Base-by-base conservation (phyloP, 2,329 filamentous ascomycete species). In the Exophiala aquamarina region DNA sequence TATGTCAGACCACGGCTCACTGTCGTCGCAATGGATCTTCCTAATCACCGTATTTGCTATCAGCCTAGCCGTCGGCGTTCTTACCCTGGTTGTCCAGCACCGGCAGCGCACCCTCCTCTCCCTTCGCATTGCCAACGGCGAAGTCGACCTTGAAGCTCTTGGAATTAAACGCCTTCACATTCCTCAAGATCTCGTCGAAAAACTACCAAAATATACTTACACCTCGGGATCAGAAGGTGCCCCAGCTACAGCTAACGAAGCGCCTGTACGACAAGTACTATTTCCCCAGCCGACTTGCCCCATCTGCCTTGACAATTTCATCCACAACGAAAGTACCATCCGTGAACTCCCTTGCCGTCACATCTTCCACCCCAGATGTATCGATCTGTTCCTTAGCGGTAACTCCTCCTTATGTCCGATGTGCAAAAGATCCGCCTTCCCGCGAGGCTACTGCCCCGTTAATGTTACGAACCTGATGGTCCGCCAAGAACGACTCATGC, bases 341-440 rank as follows among this genome's bases (percentile, higher is more conserved):
- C 86, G 90, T 45, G 87, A 96, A 67, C 74, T 97, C 2, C 83
- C 89, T 0, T 98, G 93, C 59, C 83, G 86, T 1, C 93, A 98
- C 64, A 92, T 97, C 47, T 98, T 91, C 67, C 92, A 98, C 57
- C 86, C 88, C 0, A 85, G 87, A 55, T 98, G 93, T 62, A 91
- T 97, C 54, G 91, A 97, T 62, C 79, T 84, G 17, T 95, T 93
- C 60, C 74, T 97, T 10, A 76, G 78, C 34, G 77, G 83, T 44
- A 85, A 86, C 62, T 94, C 87, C 63, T 94, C 88, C n/a, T 75
- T 96, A 2, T 98, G 93, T 61, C 92, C 93, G 1, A 74, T 95
- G 59, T 98, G 93, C 74, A 96, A 95, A 66, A 81, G 84, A 51
- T 87, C 81, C 39, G 88, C 91, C 60, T 70, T 96, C 1, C 90